Evolutionary conservation across 2,329 filamentous ascomycete species (phyloP), one percentile per base, ranked within the genome.

Genomic region (Penicillium sp.): DNA sequence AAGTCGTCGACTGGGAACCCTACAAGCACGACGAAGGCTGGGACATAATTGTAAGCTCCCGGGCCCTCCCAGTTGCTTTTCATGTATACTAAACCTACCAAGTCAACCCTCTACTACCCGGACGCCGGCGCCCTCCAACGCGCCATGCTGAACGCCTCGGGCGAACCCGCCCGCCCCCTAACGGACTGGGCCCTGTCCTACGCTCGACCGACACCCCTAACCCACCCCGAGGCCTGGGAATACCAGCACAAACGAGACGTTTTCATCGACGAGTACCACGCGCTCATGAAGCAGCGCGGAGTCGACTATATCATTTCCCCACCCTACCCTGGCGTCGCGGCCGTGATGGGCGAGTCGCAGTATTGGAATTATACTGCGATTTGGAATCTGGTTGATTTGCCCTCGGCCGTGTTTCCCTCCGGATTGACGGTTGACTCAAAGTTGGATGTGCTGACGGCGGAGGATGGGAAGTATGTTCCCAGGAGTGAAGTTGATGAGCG

Each of bases 71-170:
- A 5, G 9, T 27, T 8, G 9, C 0, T 11, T 13, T 10, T 11
- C 25, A 22, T 22, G 27, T 10, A 8, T 0, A 57, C 58, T 22
- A 56, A 73, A 16, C 68, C 67, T 62, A 54, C 27, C 30, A 58
- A 58, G 72, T 77, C 56, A 55, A 67, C 43, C 55, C 71, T 77
- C 11, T 80, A 80, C 66, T 80, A 74, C 63, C 78, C 78, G 0
- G 76, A 79, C 24, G 74, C 73, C 13, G 75, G 69, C 2, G 55
- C 53, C 36, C 48, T 55, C 28, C 56, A 70, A 44, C 67, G 66
- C 46, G 63, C 61, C 2, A 58, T 67, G 16, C 65, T 80, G 27
- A 55, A 56, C 0, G 56, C 64, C 9, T 65, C 72, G 0, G 51
- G 73, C 8, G 79, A 81, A 55, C 78, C 79, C 0, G 56, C 73